Evolutionary conservation across 2,329 filamentous ascomycete genomes (phyloP).

Genomic region (Fusarium phyllophilum): DNA sequence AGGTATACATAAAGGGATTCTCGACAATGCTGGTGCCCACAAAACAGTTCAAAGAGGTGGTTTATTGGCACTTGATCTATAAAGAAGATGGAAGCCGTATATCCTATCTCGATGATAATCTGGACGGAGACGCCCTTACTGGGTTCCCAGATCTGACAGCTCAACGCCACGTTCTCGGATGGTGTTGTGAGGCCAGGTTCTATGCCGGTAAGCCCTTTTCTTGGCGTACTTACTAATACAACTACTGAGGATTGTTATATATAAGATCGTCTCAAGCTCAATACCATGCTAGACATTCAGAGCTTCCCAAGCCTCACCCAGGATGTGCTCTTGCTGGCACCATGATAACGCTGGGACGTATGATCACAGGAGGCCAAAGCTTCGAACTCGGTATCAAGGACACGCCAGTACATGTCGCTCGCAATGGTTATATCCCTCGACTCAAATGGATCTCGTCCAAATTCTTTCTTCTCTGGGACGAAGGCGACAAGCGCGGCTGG

Average conservation of each 20-base stretch:
- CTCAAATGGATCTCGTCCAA: background rate
- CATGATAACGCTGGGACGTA: background rate
- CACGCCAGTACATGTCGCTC: rapidly evolving
- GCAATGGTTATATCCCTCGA: background rate
- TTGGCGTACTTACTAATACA: rapidly evolving
- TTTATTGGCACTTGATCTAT: background rate
- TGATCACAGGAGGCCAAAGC: background rate
- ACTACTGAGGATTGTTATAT: rapidly evolving
- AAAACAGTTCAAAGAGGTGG: rapidly evolving
- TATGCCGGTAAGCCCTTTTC: background rate
- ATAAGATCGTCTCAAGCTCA: background rate
- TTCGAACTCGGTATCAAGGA: background rate
- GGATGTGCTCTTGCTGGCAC: background rate
- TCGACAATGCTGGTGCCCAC: background rate
- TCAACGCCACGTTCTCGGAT: background rate
- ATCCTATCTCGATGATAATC: background rate
- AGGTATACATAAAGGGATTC: background rate
- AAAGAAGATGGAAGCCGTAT: background rate
- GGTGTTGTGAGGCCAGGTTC: background rate
- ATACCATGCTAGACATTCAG: background rate
- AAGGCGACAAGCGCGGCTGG: background rate
- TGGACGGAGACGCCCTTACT: rapidly evolving
- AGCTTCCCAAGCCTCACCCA: background rate
- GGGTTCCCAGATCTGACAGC: background rate
- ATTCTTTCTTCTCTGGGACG: background rate